phyloP scores from a whole-genome alignment of 2,329 filamentous ascomycete species.

The Cordyceps fumosorosea region DNA sequence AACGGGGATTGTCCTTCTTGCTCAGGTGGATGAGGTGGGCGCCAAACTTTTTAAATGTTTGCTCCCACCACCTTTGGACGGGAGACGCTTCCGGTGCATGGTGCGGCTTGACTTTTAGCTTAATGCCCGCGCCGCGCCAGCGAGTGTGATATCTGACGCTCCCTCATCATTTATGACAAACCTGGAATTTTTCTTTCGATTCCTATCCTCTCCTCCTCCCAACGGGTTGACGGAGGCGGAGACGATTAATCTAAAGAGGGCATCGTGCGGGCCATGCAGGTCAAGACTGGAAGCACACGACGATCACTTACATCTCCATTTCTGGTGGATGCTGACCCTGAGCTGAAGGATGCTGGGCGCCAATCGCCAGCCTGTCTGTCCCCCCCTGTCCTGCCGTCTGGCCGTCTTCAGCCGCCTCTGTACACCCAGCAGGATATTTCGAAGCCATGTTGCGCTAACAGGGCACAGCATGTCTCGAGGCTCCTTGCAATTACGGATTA shows the following conservation, averaged over 20 bases:
- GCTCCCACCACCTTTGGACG: not conserved
- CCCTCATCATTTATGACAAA: slow-evolving; percentile 9
- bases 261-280: slow-evolving; percentile 7
- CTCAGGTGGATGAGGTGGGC: not conserved
- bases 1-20: not conserved
- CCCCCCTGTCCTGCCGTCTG: not conserved
- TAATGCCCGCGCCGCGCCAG: not conserved
- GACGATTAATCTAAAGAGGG: slow-evolving; percentile 7
- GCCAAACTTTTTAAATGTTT: slow-evolving; percentile 2
- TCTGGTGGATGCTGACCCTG: slow-evolving; percentile 4
- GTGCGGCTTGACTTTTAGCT: not conserved
- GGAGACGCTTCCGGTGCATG: slow-evolving; percentile 4
- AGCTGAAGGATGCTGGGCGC: slow-evolving; percentile 4
- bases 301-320: slow-evolving; percentile 10
- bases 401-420: not conserved
- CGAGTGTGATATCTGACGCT: slow-evolving; percentile 4
- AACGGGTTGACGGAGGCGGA: not conserved
- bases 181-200: not conserved
- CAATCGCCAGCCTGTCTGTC: not conserved
- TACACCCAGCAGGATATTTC: not conserved
- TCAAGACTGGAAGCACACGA: slow-evolving; percentile 8
- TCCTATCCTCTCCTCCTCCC: not conserved
- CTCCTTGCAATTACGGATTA: slow-evolving; percentile 6
- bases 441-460: not conserved
- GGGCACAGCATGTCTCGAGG: not conserved